phyloP scores from a whole-genome alignment of 2,329 filamentous ascomycete species.

The Zymoseptoria crescenta region DNA sequence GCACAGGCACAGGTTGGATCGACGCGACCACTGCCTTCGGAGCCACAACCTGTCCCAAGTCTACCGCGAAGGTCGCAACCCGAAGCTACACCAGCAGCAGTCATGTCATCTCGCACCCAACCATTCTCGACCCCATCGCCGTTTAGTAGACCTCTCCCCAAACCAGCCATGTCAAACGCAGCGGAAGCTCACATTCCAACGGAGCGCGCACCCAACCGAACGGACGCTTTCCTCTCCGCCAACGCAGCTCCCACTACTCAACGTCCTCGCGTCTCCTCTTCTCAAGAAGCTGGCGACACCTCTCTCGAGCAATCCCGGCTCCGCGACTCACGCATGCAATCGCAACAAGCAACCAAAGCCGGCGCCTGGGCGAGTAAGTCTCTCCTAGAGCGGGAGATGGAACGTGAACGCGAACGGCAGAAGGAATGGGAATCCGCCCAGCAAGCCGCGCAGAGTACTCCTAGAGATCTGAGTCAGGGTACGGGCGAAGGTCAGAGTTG shows the following conservation, averaged over 20 bases:
- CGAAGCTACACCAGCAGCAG: constrained; percentile 10
- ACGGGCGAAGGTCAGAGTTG: constrained; percentile 62
- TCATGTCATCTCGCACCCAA: constrained; percentile 16
- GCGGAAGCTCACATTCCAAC: constrained; percentile 16
- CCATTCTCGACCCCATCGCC: constrained; percentile 38
- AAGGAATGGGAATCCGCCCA: constrained; percentile 74
- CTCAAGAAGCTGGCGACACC: constrained; percentile 43
- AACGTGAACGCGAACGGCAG: constrained; percentile 67
- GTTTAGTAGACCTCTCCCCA: constrained; percentile 22
- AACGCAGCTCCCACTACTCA: constrained; percentile 45
- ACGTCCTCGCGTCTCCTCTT: constrained; percentile 28
- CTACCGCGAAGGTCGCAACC: constrained; percentile 19
- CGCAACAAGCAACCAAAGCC: constrained; percentile 55
- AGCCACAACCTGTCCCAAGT: constrained; percentile 10
- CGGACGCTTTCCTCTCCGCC: constrained; percentile 50
- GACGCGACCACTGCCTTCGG: constrained; percentile 25
- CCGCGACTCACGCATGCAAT: constrained; percentile 51
- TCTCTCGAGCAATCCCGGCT: constrained; percentile 46
- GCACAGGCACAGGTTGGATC: constrained; percentile 31
- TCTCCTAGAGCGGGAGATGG: constrained; percentile 71
- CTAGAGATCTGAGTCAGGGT: constrained; percentile 50
- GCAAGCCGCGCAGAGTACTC: constrained; percentile 52
- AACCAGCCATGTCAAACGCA: constrained; percentile 16
- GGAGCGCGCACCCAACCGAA: constrained; percentile 38
- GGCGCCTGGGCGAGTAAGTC: constrained; percentile 60